Percentiles rank a stretch among this genome's conserved stretches.
Evolutionary conservation across 305 asterid species (phyloP).

Genomic region (Plantago coronopus): DNA sequence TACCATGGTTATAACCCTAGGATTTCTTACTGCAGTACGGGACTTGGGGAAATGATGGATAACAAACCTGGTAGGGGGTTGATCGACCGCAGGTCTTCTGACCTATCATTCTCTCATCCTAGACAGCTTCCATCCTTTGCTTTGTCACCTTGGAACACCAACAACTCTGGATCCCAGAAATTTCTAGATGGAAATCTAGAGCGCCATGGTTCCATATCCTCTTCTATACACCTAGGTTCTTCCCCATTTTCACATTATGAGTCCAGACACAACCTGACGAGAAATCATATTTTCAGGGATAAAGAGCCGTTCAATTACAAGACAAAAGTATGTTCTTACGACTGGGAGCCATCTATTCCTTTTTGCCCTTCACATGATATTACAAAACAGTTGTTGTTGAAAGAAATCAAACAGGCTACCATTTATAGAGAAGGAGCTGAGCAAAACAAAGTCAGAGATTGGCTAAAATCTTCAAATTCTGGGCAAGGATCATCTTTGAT

Average conservation of each 20-base stretch:
- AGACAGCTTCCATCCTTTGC: conserved; percentile 11
- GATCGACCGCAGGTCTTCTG: conserved; percentile 27
- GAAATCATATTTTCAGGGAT: background rate
- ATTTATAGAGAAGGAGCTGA: conserved; percentile 36
- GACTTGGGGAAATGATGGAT: conserved; percentile 27
- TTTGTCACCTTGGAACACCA: conserved; percentile 1
- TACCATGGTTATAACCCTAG: conserved; percentile 29
- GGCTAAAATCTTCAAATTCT: conserved; percentile 35
- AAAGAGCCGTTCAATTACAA: conserved; percentile 1
- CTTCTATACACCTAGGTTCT: conserved; percentile 8
- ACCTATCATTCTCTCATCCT: conserved; percentile 30
- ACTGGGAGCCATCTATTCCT: conserved; percentile 86
- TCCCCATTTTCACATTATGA: conserved; percentile 4
- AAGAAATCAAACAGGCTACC: conserved; percentile 48
- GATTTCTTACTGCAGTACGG: conserved; percentile 28
- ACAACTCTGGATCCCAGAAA: background rate
- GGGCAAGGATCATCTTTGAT: conserved; percentile 52
- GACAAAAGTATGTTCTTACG: conserved; percentile 27
- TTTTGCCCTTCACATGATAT: conserved; percentile 65
- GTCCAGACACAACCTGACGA: background rate
- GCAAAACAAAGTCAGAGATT: conserved; percentile 33
- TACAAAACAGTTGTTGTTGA: conserved; percentile 46
- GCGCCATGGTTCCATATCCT: conserved; percentile 9
- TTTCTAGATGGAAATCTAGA: conserved; percentile 4
- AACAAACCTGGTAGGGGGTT: conserved; percentile 25